These are phyloP conservation scores for Gymnopilus dilepis DNA, from an alignment of 768 basidiomycete species.

Conservation along the genomic window DNA sequence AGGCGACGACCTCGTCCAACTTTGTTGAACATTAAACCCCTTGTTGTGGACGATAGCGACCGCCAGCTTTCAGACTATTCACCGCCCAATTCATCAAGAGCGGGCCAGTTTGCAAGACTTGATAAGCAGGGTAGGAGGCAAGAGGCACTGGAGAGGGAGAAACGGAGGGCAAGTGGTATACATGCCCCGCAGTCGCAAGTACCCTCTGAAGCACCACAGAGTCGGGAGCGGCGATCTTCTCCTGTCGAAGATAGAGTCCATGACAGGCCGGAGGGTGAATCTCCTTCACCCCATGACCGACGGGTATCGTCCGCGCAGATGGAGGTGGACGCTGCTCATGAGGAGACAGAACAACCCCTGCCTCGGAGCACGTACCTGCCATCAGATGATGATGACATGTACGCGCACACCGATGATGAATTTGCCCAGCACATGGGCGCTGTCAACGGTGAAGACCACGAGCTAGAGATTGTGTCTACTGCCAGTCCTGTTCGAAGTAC, in stretches of 20 bases:
- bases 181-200: constrained; percentile 22
- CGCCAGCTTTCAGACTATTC: constrained; percentile 22
- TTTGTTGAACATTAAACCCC: constrained; percentile 21
- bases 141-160: constrained; percentile 42
- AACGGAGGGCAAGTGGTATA: constrained; percentile 37
- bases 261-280: background rate
- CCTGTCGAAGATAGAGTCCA: background rate
- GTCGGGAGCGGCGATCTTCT: background rate
- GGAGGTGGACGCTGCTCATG: constrained; percentile 3
- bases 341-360: background rate
- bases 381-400: constrained; percentile 14
- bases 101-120: constrained; percentile 36
- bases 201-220: background rate
- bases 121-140: constrained; percentile 38
- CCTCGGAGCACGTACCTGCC: background rate
- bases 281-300: constrained; percentile 5
- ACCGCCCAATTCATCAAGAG: constrained; percentile 26
- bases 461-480: background rate
- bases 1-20: constrained; percentile 19
- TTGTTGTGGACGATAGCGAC: constrained; percentile 8
- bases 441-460: background rate
- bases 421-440: background rate
- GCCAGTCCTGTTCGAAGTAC: background rate
- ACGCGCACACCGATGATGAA: constrained; percentile 15
- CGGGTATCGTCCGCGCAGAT: constrained; percentile 11